These are phyloP conservation scores for Vitis rupestris DNA, from an alignment of 164 flowering plant genomes.

Conservation along the genomic window DNA sequence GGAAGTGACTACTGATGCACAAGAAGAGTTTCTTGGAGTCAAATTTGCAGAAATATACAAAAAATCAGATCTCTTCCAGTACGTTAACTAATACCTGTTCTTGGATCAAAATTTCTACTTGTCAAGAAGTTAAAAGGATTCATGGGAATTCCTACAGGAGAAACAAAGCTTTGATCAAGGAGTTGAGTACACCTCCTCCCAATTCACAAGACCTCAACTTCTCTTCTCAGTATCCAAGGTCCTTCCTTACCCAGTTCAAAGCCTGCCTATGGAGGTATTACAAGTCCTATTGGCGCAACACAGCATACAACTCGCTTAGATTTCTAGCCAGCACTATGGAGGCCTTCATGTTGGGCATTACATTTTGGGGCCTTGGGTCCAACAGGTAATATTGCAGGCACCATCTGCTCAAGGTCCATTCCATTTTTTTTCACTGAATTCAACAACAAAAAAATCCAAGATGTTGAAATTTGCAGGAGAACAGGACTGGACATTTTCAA, in stretches of 20 bases:
- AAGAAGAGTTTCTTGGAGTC: constrained; percentile 31
- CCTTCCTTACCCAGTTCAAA: constrained; percentile 8
- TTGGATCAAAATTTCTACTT: not conserved
- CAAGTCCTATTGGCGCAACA: constrained; percentile 10
- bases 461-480: constrained; percentile 1
- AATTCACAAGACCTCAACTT: constrained; percentile 9
- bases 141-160: constrained; percentile 3
- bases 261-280: constrained; percentile 15
- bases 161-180: constrained; percentile 4
- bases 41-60: constrained; percentile 32
- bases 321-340: not conserved
- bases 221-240: constrained; percentile 1
- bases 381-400: not conserved
- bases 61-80: constrained; percentile 36
- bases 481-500: constrained; percentile 15
- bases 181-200: constrained; percentile 1
- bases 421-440: too few relatives aligned
- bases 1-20: constrained; percentile 39
- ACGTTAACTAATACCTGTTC: not conserved
- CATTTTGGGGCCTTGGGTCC: constrained; percentile 14
- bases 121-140: not conserved
- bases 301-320: constrained; percentile 3
- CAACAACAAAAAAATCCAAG: too few relatives aligned
- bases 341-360: constrained; percentile 5
- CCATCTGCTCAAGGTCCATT: not conserved